phyloP scores from a whole-genome alignment of 140 eudicot species.

The Anethum foeniculum region DNA sequence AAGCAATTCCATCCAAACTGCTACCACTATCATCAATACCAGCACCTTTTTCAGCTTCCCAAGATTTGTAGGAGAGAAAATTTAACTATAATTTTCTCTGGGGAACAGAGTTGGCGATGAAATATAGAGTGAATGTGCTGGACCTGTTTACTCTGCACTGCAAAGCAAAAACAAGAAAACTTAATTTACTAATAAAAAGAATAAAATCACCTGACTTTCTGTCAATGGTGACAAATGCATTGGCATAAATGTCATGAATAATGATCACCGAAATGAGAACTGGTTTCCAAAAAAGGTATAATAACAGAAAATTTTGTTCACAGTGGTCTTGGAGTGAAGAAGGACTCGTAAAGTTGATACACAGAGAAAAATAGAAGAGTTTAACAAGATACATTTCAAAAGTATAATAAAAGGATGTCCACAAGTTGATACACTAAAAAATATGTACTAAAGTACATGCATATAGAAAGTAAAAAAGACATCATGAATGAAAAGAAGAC shows the following conservation, averaged over 20 bases:
- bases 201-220: background rate
- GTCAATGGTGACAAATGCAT: background rate
- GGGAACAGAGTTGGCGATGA: slow-evolving; percentile 72
- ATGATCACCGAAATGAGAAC: background rate
- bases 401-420: background rate
- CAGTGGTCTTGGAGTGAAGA: too few species aligned
- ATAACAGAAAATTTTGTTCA: background rate
- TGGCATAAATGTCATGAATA: background rate
- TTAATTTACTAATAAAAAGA: background rate
- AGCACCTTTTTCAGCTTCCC: slow-evolving; percentile 67
- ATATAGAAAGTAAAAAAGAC: background rate
- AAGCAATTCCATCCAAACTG: slow-evolving; percentile 47
- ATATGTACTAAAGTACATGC: background rate
- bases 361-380: background rate
- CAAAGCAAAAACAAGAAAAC: slow-evolving; percentile 14
- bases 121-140: slow-evolving; percentile 59
- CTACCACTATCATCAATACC: slow-evolving; percentile 29
- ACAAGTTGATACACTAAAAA: background rate
- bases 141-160: slow-evolving; percentile 69
- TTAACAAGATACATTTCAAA: background rate
- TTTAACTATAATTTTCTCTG: slow-evolving; percentile 39
- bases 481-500: background rate
- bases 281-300: background rate
- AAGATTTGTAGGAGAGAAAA: slow-evolving; percentile 56
- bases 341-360: background rate